A percentile compares a stretch with the other conserved stretches of the same genome.
Conservation (phyloP, 208 protist species). For the Crithidia mellificae region DNA sequence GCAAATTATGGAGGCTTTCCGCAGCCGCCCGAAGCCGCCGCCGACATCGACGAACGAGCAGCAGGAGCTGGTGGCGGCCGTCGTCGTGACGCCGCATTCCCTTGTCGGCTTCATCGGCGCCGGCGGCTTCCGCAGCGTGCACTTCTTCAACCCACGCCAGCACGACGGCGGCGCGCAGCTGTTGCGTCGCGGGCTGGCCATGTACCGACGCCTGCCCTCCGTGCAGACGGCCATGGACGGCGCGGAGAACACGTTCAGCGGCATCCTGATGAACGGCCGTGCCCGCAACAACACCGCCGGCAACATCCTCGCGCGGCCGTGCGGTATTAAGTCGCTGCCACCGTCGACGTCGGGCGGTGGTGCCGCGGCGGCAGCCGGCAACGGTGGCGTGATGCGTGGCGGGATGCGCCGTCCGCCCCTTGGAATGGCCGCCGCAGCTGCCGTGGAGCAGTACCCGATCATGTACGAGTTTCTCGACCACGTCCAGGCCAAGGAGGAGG, state of each 20-base stretch:
- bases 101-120: slow-evolving; percentile 56
- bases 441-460: slow-evolving; percentile 28
- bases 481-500: slow-evolving; percentile 54
- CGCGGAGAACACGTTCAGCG: slow-evolving; percentile 28
- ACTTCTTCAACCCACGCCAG: slow-evolving; percentile 64
- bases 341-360: background rate
- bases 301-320: slow-evolving; percentile 56
- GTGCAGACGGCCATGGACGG: slow-evolving; percentile 2
- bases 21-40: slow-evolving; percentile 42
- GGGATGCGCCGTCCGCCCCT: slow-evolving; percentile 6
- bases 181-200: slow-evolving; percentile 43
- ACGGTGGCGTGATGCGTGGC: background rate
- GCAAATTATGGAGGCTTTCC: slow-evolving; percentile 49
- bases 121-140: slow-evolving; percentile 40
- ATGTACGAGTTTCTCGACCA: slow-evolving; percentile 62
- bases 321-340: slow-evolving; percentile 35
- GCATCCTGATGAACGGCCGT: slow-evolving; percentile 60
- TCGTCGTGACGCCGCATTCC: slow-evolving; percentile 61
- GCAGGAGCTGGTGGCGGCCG: slow-evolving; percentile 49
- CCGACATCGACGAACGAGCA: slow-evolving; percentile 25
- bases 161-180: slow-evolving; percentile 45
- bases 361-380: background rate
- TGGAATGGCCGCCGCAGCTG: background rate
- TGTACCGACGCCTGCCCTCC: slow-evolving; percentile 44
- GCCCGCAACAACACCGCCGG: slow-evolving; percentile 50